Evolutionary conservation across 257 asterid genomes (phyloP).

Genomic region (Anisodus tanguticus): DNA sequence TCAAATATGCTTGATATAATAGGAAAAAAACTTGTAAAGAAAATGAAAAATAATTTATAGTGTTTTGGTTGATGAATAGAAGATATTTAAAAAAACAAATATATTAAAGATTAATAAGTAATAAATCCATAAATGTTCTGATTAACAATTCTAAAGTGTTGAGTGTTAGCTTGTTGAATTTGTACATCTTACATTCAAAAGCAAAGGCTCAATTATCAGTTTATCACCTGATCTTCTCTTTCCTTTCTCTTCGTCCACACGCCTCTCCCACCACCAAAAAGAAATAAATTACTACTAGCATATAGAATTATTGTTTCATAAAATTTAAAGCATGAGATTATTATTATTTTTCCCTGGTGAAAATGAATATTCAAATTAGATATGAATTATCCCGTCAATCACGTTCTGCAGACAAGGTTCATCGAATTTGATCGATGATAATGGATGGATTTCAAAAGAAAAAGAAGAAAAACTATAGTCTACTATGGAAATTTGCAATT

Average conservation of each 20-base stretch:
- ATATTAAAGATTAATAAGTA: too few species aligned
- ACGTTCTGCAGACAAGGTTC: constrained; percentile 4
- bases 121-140: too few species aligned
- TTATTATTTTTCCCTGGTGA: neutral
- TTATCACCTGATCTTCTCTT: neutral
- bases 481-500: neutral
- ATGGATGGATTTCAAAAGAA: neutral
- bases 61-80: too few species aligned
- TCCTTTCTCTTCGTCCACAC: neutral
- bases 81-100: too few species aligned
- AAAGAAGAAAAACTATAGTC: neutral
- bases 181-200: too few species aligned
- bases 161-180: too few species aligned
- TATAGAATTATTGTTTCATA: neutral
- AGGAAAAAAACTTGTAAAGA: too few species aligned
- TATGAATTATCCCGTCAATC: constrained; percentile 20
- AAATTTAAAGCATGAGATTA: neutral
- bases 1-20: too few species aligned
- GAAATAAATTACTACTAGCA: neutral
- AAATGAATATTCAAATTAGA: neutral
- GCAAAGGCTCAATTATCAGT: neutral
- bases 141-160: too few species aligned
- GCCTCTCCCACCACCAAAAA: neutral
- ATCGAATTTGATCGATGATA: neutral
- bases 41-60: too few species aligned